Evolutionary conservation across 2,329 filamentous ascomycete genomes (phyloP), one percentile per base, ranked within the genome.

Genomic region (Fusarium camptoceras): DNA sequence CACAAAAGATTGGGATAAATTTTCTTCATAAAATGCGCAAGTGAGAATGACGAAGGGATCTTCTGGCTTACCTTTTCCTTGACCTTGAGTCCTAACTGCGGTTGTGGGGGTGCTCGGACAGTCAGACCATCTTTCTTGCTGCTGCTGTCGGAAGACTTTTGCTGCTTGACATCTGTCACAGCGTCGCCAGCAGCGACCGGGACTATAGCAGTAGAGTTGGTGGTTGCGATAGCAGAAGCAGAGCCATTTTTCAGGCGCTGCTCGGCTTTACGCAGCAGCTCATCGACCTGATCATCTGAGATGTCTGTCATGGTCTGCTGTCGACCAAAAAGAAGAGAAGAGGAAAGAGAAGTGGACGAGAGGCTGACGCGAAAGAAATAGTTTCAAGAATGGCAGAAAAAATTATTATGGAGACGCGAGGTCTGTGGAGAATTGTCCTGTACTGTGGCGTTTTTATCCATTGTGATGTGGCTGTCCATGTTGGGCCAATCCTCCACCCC

Each of bases 21-120:
- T 76, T 73, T 77, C 81, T 75, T 83, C 82, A 83, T 83, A 82
- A 82, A 71, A 66, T 66, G 24, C 44, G 55, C 51, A 64, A 42
- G 34, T 22, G 43, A 15, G 43, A 44, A 6, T 20, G 10, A 18
- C 7, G 27, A 20, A 31, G 25, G 25, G 30, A 30, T 27, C 11
- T 22, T 41, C 22, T n/a, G 25, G 31, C 55, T 76, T 73, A 79
- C 78, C 76, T 79, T 79, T 55, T 68, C 49, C 55, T 76, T 71
- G 53, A 28, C 55, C 44, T 66, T 68, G 43, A 64, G 64, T 64
- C 65, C 67, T 54, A 59, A 55, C 56, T 56, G 65, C 55, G 74
- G 67, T 60, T 70, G 72, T 59, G 64, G 59, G 30, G 72, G 70
- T 46, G 59, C 68, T 65, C 74, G 74, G 68, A 76, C 73, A 63